These are phyloP conservation scores for Hypoxylon sp. DNA, from an alignment of 2,329 filamentous ascomycete species.

Conservation along the genomic window DNA sequence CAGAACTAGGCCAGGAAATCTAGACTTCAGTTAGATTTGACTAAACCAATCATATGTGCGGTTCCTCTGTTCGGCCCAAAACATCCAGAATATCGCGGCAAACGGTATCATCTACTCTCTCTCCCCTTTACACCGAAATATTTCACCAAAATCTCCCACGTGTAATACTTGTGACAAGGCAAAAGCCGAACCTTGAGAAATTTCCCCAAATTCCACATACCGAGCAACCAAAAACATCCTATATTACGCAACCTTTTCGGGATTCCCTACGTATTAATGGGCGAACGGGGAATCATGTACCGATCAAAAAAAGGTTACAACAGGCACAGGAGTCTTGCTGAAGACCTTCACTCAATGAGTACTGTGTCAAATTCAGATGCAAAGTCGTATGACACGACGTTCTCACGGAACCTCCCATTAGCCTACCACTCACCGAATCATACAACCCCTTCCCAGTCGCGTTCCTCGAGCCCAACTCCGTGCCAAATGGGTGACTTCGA, in stretches of 20 bases:
- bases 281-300: neutral
- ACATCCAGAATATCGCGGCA: too few species aligned
- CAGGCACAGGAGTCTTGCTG: neutral
- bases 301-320: neutral
- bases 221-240: too few species aligned
- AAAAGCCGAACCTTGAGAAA: too few species aligned
- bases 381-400: slow-evolving; percentile 8
- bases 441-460: slow-evolving; percentile 11
- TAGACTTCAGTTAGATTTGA: slow-evolving; percentile 1
- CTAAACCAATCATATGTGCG: slow-evolving; percentile 3
- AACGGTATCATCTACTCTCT: too few species aligned
- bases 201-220: too few species aligned
- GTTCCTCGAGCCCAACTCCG: slow-evolving; percentile 2
- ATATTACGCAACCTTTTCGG: too few species aligned
- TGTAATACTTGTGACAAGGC: too few species aligned
- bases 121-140: too few species aligned
- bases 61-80: neutral
- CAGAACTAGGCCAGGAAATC: neutral
- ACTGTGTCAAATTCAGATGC: slow-evolving; percentile 8
- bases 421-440: slow-evolving; percentile 6
- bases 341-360: slow-evolving; percentile 11
- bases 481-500: neutral
- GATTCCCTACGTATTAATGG: too few species aligned
- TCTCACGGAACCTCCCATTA: slow-evolving; percentile 1
- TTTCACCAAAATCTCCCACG: too few species aligned